These are phyloP conservation scores for Aspergillus ruber DNA, from an alignment of 2,329 filamentous ascomycete genomes.

Conservation along the genomic window DNA sequence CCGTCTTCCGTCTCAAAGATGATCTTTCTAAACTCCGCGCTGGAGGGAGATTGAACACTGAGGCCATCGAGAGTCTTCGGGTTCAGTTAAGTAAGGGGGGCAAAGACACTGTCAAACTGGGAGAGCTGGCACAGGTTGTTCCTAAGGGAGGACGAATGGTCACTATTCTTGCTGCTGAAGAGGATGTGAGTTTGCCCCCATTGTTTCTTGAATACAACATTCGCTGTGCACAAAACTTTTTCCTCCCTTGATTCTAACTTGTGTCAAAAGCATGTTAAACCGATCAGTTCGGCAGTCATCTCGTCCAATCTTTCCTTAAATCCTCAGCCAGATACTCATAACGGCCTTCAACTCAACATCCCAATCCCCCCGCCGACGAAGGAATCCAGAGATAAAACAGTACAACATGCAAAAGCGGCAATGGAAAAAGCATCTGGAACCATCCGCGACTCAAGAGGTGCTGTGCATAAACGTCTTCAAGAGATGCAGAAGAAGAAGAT, in stretches of 20 bases:
- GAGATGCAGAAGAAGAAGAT: constrained; percentile 39
- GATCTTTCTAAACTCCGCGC: constrained; percentile 57
- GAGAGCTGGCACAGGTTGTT: constrained; percentile 61
- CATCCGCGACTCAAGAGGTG: constrained; percentile 38
- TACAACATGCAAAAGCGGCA: constrained; percentile 34
- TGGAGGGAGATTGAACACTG: constrained; percentile 57
- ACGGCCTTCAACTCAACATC: constrained; percentile 40
- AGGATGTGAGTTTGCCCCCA: constrained; percentile 45
- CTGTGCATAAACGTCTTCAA: constrained; percentile 40
- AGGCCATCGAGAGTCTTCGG: constrained; percentile 54
- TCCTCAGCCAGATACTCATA: constrained; percentile 37
- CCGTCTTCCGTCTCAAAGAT: constrained; percentile 52
- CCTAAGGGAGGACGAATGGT: constrained; percentile 57
- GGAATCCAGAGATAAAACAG: constrained; percentile 39
- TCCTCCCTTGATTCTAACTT: background rate
- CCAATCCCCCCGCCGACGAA: constrained; percentile 42
- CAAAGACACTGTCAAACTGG: constrained; percentile 49
- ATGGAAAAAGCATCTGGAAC: constrained; percentile 37
- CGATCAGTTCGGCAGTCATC: constrained; percentile 37
- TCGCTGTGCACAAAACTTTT: background rate
- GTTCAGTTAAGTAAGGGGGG: constrained; percentile 51
- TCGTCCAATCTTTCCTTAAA: constrained; percentile 38
- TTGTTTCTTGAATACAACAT: background rate
- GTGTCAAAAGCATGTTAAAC: constrained; percentile 37
- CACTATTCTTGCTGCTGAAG: constrained; percentile 58